Percentiles rank a stretch among this genome's conserved stretches.
Conservation (phyloP, 345 rosid species). For the Hypericum androsaemum region DNA sequence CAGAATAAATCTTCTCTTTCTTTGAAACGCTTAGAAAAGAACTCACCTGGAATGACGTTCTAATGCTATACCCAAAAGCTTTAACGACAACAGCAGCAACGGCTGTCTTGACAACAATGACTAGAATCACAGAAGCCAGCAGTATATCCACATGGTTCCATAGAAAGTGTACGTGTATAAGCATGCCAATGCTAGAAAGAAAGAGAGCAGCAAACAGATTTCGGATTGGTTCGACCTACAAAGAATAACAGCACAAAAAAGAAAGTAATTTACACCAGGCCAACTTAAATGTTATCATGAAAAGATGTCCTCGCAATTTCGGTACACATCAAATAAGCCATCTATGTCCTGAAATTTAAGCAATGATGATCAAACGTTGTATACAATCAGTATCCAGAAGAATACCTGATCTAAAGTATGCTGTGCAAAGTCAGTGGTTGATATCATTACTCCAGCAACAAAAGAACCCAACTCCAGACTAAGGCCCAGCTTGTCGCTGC, state of each 20-base stretch:
- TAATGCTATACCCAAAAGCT: slow-evolving; percentile 70
- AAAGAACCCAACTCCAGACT: slow-evolving; percentile 99
- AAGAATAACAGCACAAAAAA: no score
- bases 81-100: slow-evolving; percentile 56
- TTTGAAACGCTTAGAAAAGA: no score
- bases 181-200: no score
- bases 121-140: slow-evolving; percentile 89
- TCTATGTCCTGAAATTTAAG: neutral
- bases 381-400: slow-evolving; percentile 1
- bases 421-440: slow-evolving; percentile 88
- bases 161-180: no score
- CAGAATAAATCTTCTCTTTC: no score
- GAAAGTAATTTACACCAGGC: no score
- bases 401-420: slow-evolving; percentile 95
- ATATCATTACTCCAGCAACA: slow-evolving; percentile 97
- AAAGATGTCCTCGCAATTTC: no score
- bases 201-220: no score
- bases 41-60: slow-evolving; percentile 64
- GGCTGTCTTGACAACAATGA: slow-evolving; percentile 78
- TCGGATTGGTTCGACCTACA: no score
- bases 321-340: neutral
- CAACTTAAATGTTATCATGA: no score
- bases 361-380: slow-evolving; percentile 1
- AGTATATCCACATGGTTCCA: slow-evolving; percentile 80
- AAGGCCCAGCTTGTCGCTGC: slow-evolving; percentile 99